phyloP scores from a whole-genome alignment of 805 yeast species.

The Candida alai region DNA sequence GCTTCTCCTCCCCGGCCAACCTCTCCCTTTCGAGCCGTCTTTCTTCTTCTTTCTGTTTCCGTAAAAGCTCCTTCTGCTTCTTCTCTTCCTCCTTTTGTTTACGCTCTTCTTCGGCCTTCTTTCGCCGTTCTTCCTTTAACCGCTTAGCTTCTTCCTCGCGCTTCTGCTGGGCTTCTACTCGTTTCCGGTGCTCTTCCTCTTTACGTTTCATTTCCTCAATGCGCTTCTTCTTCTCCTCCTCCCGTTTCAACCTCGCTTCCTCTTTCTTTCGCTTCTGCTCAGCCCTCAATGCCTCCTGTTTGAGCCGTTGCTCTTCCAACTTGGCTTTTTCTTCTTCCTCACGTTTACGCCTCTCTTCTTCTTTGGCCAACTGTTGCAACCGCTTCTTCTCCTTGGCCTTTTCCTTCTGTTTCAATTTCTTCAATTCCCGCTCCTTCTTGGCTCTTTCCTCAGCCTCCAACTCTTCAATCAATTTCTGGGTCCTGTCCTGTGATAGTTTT shows the following conservation, averaged over 20 bases:
- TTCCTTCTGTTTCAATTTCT: conserved; percentile 61
- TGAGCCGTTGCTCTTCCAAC: conserved; percentile 28
- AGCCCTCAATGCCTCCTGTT: conserved; percentile 31
- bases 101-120: conserved; percentile 22
- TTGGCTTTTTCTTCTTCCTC: conserved; percentile 47
- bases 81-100: conserved; percentile 22
- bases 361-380: conserved; percentile 56
- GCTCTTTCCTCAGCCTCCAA: conserved; percentile 66
- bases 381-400: conserved; percentile 69
- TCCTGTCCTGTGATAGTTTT: conserved; percentile 72
- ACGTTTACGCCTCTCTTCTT: conserved; percentile 53
- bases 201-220: conserved; percentile 32
- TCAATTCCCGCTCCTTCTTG: conserved; percentile 62
- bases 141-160: conserved; percentile 26
- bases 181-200: conserved; percentile 30
- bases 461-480: conserved; percentile 59
- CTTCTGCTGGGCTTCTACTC: conserved; percentile 25
- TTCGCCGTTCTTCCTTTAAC: conserved; percentile 22
- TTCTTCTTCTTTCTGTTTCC: conserved; percentile 15
- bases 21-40: conserved; percentile 11
- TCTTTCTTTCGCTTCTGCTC: conserved; percentile 39
- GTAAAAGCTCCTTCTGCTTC: conserved; percentile 16
- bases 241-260: conserved; percentile 34
- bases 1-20: conserved; percentile 9
- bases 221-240: conserved; percentile 47